Evolutionary conservation across 768 basidiomycete genomes (phyloP), one percentile per base, ranked within the genome.

Genomic region (Holtermanniella nyarrowii): DNA sequence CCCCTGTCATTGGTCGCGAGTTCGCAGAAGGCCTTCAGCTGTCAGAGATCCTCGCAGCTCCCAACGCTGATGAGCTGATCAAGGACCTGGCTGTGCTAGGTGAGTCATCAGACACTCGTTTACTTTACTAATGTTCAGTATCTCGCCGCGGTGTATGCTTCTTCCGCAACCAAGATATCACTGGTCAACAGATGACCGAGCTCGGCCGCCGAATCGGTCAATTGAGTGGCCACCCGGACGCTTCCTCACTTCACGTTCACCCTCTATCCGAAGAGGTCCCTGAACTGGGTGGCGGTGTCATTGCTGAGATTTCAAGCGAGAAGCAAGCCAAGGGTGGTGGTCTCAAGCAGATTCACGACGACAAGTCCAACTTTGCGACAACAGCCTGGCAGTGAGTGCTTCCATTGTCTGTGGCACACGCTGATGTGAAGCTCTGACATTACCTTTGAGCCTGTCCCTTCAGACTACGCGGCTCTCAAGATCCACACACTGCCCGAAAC

Each of bases 1-100:
- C 80, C 1, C 74, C 79, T 2, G 75, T 77, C 53, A 77, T 82
- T 50, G 81, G 81, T n/a, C 78, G 79, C 5, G 72, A 76, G 31
- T 81, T 80, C 68, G 60, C 69, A 59, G 62, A 68, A 23, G 68
- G 74, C 23, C 68, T 76, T 12, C 79, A 80, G 61, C 73, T 81
- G 13, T 74, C 75, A 3, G 58, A 71, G 12, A 58, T 80, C 4
- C 74, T 82, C 25, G 56, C 66, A 0, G 75, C 75, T 1, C 63
- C 71, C 4, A 75, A 80, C 59, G 63, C 76, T 5, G 79, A 80
- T 56, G 76, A 76, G 53, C 69, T 79, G 44, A 66, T 81, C 53
- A 73, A 73, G 20, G 80, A 81, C 58, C 76, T 82, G 4, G 79
- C 80, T 0, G 73, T 74, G 2, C 74, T 80, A 40, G 60, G 62